These are phyloP conservation scores for Pistacia integerrima DNA, from an alignment of 345 rosid genomes.

Conservation along the genomic window DNA sequence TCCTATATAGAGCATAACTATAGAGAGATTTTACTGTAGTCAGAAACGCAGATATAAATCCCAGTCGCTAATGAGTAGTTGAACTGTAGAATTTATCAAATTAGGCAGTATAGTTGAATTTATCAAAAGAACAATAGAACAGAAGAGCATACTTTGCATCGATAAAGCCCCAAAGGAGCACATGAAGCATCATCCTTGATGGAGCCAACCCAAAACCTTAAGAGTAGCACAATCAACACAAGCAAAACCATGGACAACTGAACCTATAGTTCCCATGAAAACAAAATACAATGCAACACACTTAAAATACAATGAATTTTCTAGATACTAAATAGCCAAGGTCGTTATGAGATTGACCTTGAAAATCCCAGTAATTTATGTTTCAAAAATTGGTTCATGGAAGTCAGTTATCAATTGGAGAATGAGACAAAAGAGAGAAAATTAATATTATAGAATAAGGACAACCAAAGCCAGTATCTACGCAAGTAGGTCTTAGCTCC, in stretches of 20 bases:
- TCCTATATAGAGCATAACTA: too few relatives aligned
- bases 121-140: conserved; percentile 7
- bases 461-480: too few relatives aligned
- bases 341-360: too few relatives aligned
- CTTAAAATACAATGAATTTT: not conserved
- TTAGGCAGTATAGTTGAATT: not conserved
- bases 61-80: conserved; percentile 74
- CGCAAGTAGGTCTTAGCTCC: too few relatives aligned
- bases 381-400: too few relatives aligned
- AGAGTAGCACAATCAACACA: conserved; percentile 94
- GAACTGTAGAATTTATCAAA: conserved; percentile 13
- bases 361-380: too few relatives aligned
- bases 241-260: conserved; percentile 78
- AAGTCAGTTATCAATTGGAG: too few relatives aligned
- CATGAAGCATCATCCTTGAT: conserved; percentile 75
- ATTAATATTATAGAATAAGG: too few relatives aligned
- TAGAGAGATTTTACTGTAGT: too few relatives aligned
- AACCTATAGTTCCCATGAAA: conserved; percentile 51
- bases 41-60: conserved; percentile 10
- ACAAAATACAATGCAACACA: conserved; percentile 17
- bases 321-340: too few relatives aligned
- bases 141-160: conserved; percentile 72
- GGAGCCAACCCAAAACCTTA: conserved; percentile 87
- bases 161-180: conserved; percentile 80
- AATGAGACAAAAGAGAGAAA: too few relatives aligned